Percentiles rank a stretch among this genome's conserved stretches.
phyloP scores from a whole-genome alignment of 106 monocot species.

The Platanthera guangdongensis region DNA sequence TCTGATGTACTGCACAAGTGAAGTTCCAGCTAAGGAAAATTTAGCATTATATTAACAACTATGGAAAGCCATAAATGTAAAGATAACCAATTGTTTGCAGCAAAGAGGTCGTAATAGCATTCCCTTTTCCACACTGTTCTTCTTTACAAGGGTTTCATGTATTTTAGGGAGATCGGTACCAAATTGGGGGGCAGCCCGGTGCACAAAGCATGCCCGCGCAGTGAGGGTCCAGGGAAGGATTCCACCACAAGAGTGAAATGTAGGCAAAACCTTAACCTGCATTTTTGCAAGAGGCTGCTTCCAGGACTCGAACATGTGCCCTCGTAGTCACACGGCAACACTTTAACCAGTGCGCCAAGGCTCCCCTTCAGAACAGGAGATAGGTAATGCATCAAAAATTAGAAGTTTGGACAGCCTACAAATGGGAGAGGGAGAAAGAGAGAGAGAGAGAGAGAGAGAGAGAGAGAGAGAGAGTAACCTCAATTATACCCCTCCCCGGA shows the following conservation, averaged over 20 bases:
- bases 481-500: slow-evolving; percentile 88
- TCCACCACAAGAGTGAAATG: too few relatives aligned
- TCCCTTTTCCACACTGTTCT: not conserved
- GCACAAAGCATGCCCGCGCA: not conserved
- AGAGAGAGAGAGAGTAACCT: slow-evolving; percentile 42
- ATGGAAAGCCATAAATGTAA: not conserved
- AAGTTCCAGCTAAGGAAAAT: not conserved
- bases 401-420: not conserved
- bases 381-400: not conserved
- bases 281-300: too few relatives aligned
- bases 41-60: not conserved
- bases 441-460: not conserved
- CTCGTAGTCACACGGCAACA: too few relatives aligned
- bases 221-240: too few relatives aligned
- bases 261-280: too few relatives aligned
- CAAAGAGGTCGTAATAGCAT: not conserved
- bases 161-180: too few relatives aligned
- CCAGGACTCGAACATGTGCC: too few relatives aligned
- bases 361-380: not conserved
- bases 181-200: too few relatives aligned
- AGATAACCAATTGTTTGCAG: not conserved
- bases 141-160: not conserved
- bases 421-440: not conserved
- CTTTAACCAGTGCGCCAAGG: too few relatives aligned
- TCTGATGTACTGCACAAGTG: not conserved